A percentile compares a stretch with the other conserved stretches of the same genome.
Conservation (phyloP, 495 filamentous ascomycete species). For the Penicillium turbatum region DNA sequence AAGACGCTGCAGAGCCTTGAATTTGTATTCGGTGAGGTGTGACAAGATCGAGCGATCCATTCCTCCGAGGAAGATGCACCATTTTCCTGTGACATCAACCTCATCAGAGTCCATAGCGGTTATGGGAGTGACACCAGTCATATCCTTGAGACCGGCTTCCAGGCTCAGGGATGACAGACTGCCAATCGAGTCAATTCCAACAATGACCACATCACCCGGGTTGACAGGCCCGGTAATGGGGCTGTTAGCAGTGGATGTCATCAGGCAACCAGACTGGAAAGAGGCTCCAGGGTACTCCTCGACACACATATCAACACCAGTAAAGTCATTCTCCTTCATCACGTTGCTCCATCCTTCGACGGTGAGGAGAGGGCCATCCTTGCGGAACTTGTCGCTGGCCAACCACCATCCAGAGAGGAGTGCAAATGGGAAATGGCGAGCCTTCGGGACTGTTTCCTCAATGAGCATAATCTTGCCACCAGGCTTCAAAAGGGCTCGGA, state of each 20-base stretch:
- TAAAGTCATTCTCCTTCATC: conserved; percentile 23
- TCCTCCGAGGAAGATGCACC: conserved; percentile 33
- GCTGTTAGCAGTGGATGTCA: conserved; percentile 21
- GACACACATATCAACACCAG: conserved; percentile 22
- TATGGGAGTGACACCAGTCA: conserved; percentile 11
- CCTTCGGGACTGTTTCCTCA: conserved; percentile 23
- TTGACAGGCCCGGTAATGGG: conserved; percentile 7
- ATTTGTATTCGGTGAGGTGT: conserved; percentile 19
- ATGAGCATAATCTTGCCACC: conserved; percentile 27
- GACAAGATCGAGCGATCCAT: conserved; percentile 22
- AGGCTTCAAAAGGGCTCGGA: conserved; percentile 34
- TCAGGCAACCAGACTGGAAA: conserved; percentile 22
- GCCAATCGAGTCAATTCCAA: conserved; percentile 13
- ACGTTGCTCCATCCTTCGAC: conserved; percentile 21
- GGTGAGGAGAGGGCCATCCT: conserved; percentile 21
- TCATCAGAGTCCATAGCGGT: conserved; percentile 4
- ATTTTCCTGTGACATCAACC: conserved; percentile 23
- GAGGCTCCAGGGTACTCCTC: conserved; percentile 24
- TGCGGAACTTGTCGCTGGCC: conserved; percentile 19
- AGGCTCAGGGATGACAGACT: conserved; percentile 12
- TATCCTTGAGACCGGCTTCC: conserved; percentile 10
- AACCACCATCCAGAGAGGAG: conserved; percentile 31
- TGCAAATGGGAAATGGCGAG: conserved; percentile 27
- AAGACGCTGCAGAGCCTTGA: conserved; percentile 24
- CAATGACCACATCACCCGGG: conserved; percentile 22